Conservation (phyloP, 2,329 filamentous ascomycete genomes). For the Acrocalymma vagum region DNA sequence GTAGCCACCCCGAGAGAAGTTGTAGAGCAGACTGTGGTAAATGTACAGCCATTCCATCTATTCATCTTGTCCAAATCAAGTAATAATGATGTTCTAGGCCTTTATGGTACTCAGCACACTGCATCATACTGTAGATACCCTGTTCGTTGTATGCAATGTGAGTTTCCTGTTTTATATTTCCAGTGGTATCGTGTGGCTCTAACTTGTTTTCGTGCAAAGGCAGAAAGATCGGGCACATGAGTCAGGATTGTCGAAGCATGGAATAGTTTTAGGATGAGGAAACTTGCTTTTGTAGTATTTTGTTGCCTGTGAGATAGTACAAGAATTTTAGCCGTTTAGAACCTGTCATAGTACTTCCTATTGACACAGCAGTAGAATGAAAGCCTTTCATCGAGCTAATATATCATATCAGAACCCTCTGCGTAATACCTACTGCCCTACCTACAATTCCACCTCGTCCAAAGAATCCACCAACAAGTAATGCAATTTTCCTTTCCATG, state of each 20-base stretch:
- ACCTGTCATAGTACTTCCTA: too few relatives aligned
- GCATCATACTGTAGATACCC: neutral
- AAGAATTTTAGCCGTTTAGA: too few relatives aligned
- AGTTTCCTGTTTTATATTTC: slow-evolving; percentile 1
- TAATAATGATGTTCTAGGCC: neutral
- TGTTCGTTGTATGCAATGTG: slow-evolving; percentile 1
- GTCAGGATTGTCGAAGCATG: neutral
- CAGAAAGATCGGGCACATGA: neutral
- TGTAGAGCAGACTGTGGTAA: slow-evolving; percentile 1
- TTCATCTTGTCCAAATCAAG: neutral
- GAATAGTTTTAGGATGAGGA: too few relatives aligned
- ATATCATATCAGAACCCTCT: too few relatives aligned
- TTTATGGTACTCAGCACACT: neutral
- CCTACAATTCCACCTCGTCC: too few relatives aligned
- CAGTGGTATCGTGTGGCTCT: neutral
- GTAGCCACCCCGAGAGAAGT: neutral
- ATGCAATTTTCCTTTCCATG: too few relatives aligned
- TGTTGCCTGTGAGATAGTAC: too few relatives aligned
- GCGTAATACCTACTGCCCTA: too few relatives aligned
- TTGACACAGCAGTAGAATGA: too few relatives aligned
- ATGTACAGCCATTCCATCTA: neutral
- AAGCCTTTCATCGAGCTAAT: too few relatives aligned
- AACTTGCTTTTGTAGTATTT: too few relatives aligned
- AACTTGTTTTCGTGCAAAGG: neutral
- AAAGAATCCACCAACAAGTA: too few relatives aligned